Evolutionary conservation across 2,329 filamentous ascomycete genomes (phyloP).

Genomic region (Penicillium crustosum): DNA sequence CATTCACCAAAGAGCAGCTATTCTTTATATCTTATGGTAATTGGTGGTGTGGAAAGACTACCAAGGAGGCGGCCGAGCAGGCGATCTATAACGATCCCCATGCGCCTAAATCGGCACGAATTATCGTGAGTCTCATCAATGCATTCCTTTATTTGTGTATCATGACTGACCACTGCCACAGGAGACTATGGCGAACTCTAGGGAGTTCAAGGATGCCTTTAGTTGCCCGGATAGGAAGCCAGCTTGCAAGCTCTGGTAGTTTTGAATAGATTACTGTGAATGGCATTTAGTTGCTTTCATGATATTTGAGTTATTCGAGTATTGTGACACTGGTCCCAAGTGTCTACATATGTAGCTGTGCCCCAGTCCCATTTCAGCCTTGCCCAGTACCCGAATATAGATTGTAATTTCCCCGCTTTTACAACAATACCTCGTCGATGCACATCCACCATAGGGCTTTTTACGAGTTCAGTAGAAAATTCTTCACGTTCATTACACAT

Average conservation of each 20-base stretch:
- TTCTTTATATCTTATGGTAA: conserved; percentile 68
- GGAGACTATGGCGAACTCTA: conserved; percentile 66
- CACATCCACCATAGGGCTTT: neutral
- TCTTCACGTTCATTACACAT: neutral
- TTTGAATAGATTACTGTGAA: neutral
- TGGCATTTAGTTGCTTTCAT: neutral
- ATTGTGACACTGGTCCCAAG: neutral
- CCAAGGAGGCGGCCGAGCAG: conserved; percentile 58
- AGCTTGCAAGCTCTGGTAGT: conserved; percentile 68
- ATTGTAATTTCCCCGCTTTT: neutral
- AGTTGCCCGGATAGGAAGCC: conserved; percentile 65
- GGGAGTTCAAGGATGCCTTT: conserved; percentile 67
- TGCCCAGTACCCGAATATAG: neutral
- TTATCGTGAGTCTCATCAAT: conserved; percentile 40
- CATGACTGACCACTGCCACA: neutral
- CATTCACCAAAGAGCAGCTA: conserved; percentile 66
- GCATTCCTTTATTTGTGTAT: neutral
- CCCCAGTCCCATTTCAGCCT: neutral
- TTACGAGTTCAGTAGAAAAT: neutral
- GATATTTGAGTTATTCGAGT: neutral
- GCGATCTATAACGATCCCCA: conserved; percentile 65
- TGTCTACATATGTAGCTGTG: neutral
- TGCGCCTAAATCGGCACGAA: conserved; percentile 62
- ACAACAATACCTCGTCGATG: neutral
- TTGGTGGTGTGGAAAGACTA: conserved; percentile 66